Base-by-base conservation (phyloP, 1,139 yeast species). In the Scheffersomyces illinoinensis region DNA sequence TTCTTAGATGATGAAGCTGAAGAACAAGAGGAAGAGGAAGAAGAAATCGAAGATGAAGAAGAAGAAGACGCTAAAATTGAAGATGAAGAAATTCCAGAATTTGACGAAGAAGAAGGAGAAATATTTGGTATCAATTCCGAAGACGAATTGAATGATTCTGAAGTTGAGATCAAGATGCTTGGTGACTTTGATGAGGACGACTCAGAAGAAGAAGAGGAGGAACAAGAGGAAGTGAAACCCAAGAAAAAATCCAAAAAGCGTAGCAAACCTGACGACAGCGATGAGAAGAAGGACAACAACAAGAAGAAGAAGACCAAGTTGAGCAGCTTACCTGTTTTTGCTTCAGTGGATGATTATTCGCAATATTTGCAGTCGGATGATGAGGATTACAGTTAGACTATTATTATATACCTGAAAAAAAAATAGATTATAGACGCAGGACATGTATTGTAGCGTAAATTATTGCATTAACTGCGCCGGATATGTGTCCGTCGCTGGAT, bases 261-360 rank as follows among this genome's bases (percentile, higher is more conserved):
- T 59, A 75, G 76, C 62, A 57, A 67, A 17, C 63, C 64, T 53
- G 47, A 64, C 23, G 64, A 56, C 6, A 70, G 66, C 7, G 62
- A 61, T 14, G 65, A 64, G 18, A 20, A 48, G 14, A 61, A 66
- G 53, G 57, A 59, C 43, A 73, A 59, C 43, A 73, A 73, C 65
- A 83, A 79, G 66, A 72, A 81, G 50, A 88, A 87, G 79, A 86
- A 81, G 71, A 76, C 81, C 64, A 89, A 86, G 74, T 76, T 89
- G 68, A 87, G 84, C 70, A 86, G 84, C 59, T 77, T 93, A 64
- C 98, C 98, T 21, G 83, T 88, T 21, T 93, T 92, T 78, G 98
- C 97, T 1, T 88, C 96, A 54, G 96, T 88, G 10, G 97, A 91
- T 53, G 97, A 92, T 64, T 93, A 93, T 72, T 89, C 97, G 23